Evolutionary conservation across 495 filamentous ascomycete species (phyloP), one percentile per base, ranked within the genome.

Genomic region (Penicillium robsamsonii): DNA sequence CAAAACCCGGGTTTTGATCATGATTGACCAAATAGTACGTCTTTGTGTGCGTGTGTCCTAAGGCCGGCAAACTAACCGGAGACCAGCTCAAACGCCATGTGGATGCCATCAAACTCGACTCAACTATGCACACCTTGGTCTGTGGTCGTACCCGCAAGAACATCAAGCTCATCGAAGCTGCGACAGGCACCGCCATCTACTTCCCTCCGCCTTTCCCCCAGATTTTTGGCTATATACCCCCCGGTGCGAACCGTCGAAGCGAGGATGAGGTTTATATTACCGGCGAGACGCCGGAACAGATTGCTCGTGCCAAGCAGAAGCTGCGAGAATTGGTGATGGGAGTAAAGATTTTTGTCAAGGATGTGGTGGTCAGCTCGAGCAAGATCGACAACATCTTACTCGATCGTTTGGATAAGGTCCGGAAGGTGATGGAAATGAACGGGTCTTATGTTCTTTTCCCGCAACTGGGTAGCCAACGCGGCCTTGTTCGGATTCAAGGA

Each of bases 371-470:
- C 44, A 87, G 91, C 12, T 79, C 88, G 15, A 84, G 87, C 66
- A 98, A 98, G 73, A 88, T 97, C 47, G 94, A 98, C 70, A 92
- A 88, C 68, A 91, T 98, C 57, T 66, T 97, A 46, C 86, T 97
- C 17, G 87, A 88, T 51, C 88, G 95, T 12, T 79, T 97, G 66
- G 93, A 97, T 70, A 97, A 97, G 68, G 90, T 97, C 30, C 87
- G 91, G 56, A 96, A 96, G 81, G 96, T 98, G 46, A 96, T 96
- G 79, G 94, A 97, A 68, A 86, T 87, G 50, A 97, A 97, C 66
- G 93, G 92, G 9, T 92, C 93, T 6, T 96, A 92, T 72, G 88
- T 98, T 59, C 82, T 95, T 53, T 89, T 97, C 52, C 92, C 93
- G 5, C 81, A 85, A 20, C 80, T 97, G 35, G 94, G 90, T 18